phyloP scores from a whole-genome alignment of 2,329 filamentous ascomycete genomes.

The Aureobasidium musti region DNA sequence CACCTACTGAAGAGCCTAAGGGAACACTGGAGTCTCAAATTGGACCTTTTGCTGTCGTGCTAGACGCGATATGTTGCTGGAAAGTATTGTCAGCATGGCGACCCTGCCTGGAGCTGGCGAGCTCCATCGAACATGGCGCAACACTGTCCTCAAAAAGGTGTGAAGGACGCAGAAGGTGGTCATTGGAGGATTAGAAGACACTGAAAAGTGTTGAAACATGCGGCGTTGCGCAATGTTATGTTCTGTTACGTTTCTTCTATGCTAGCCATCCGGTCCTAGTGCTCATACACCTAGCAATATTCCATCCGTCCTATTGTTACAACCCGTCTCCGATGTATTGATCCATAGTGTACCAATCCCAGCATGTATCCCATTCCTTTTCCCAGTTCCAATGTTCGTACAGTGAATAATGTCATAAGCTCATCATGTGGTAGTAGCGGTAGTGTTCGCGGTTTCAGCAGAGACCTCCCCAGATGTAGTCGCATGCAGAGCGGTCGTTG shows the following conservation, averaged over 20 bases:
- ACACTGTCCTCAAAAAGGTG: neutral
- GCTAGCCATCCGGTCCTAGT: neutral
- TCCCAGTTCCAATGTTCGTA: conserved; percentile 17
- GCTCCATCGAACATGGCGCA: neutral
- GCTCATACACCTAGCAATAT: neutral
- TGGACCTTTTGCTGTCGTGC: neutral
- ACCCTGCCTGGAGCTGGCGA: neutral
- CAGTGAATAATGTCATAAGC: conserved; percentile 25
- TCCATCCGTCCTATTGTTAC: conserved; percentile 16
- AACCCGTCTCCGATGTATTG: neutral
- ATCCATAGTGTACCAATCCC: neutral
- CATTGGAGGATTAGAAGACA: no score
- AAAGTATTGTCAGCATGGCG: neutral
- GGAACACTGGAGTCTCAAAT: no score
- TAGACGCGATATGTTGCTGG: no score
- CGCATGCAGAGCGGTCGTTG: conserved; percentile 18
- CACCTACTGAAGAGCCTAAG: neutral
- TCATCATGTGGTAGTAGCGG: conserved; percentile 17
- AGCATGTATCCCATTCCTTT: neutral
- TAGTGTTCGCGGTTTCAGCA: neutral
- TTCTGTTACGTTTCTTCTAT: neutral
- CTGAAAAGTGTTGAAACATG: neutral
- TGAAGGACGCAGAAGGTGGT: neutral
- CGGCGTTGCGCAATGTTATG: neutral
- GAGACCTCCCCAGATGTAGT: neutral